These are phyloP conservation scores for Sclerotinia glacialis DNA, from an alignment of 2,329 filamentous ascomycete species.

Conservation along the genomic window DNA sequence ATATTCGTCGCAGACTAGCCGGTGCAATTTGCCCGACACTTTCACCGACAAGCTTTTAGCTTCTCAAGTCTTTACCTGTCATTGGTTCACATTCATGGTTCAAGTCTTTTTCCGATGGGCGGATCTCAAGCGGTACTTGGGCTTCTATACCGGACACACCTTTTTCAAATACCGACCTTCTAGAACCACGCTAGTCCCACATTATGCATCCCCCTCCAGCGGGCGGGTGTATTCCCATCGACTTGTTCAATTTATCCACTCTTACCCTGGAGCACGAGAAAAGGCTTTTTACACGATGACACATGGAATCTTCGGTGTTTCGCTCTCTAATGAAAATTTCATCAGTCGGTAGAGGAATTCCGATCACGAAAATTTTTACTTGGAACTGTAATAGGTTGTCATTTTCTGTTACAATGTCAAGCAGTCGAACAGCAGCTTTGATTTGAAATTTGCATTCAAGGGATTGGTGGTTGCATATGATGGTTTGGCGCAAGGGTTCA, in stretches of 20 bases:
- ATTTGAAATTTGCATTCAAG: neutral
- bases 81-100: neutral
- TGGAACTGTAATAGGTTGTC: neutral
- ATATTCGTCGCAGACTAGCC: neutral
- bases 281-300: constrained; percentile 17
- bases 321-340: neutral
- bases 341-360: constrained; percentile 18
- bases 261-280: constrained; percentile 12
- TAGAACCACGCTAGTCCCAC: constrained; percentile 15
- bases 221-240: neutral
- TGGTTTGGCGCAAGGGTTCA: neutral
- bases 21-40: neutral
- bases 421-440: neutral
- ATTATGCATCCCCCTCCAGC: neutral
- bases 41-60: neutral
- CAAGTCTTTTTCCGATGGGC: constrained; percentile 1
- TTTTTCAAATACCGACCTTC: constrained; percentile 14
- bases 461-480: neutral
- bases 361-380: neutral
- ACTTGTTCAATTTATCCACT: constrained; percentile 11
- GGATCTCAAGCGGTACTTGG: constrained; percentile 8
- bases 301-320: constrained; percentile 11
- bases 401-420: neutral
- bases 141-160: constrained; percentile 8
- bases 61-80: neutral